These are phyloP conservation scores for Massarina eburnea DNA, from an alignment of 2,329 filamentous ascomycete genomes.

Conservation along the genomic window DNA sequence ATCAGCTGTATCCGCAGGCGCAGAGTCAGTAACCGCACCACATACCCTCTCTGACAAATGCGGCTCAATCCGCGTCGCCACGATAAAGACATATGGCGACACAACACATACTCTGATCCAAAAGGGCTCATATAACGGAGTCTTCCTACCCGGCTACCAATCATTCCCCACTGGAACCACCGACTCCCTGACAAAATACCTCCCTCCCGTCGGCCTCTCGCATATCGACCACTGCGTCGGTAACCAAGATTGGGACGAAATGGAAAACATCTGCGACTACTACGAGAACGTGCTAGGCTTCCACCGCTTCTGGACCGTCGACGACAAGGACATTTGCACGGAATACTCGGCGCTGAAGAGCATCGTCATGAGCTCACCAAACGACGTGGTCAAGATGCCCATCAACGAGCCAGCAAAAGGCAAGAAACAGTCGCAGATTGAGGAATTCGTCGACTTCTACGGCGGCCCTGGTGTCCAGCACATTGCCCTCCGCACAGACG, in stretches of 20 bases:
- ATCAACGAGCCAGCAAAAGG: constrained; percentile 94
- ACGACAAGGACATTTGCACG: constrained; percentile 89
- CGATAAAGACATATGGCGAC: constrained; percentile 90
- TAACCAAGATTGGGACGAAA: constrained; percentile 94
- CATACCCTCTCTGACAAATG: constrained; percentile 56
- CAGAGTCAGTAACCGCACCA: constrained; percentile 65
- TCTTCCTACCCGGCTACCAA: constrained; percentile 79
- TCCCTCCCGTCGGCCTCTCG: constrained; percentile 68
- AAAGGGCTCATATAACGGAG: constrained; percentile 67
- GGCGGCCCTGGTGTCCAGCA: constrained; percentile 89
- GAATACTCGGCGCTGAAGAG: constrained; percentile 87
- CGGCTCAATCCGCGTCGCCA: constrained; percentile 71
- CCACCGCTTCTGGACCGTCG: constrained; percentile 96
- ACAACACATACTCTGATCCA: constrained; percentile 92
- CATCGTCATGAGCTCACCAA: constrained; percentile 85
- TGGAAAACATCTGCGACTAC: constrained; percentile 66
- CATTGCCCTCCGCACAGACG: constrained; percentile 78
- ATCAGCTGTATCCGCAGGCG: constrained; percentile 68
- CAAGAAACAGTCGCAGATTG: constrained; percentile 91
- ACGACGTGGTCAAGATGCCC: constrained; percentile 92
- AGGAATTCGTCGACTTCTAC: constrained; percentile 86
- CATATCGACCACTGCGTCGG: constrained; percentile 96
- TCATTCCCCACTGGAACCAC: constrained; percentile 52
- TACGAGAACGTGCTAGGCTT: constrained; percentile 90
- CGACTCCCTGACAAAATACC: constrained; percentile 52